A percentile compares a stretch with the other conserved stretches of the same genome.
phyloP scores from a whole-genome alignment of 1,139 yeast genomes.

The Blastobotrys capitulatus region DNA sequence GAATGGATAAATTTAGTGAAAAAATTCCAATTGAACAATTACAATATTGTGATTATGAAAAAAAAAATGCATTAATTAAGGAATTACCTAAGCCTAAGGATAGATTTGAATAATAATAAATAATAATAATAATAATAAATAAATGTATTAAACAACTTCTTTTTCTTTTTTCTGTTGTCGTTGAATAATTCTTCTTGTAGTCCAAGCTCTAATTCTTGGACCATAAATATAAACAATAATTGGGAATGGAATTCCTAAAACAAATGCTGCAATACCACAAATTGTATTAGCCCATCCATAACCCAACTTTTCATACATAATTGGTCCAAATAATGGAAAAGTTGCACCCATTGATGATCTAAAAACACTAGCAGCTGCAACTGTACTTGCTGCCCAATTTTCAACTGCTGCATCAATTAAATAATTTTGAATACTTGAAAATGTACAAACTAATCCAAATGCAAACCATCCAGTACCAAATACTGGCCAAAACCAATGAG shows the following conservation, averaged over 20 bases:
- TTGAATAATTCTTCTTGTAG: constrained; percentile 28
- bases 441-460: constrained; percentile 51
- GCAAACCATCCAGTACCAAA: constrained; percentile 54
- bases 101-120: neutral
- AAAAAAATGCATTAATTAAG: neutral
- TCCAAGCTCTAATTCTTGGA: constrained; percentile 51
- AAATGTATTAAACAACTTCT: neutral
- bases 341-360: constrained; percentile 54
- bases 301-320: constrained; percentile 35
- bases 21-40: constrained; percentile 12
- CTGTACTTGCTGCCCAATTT: constrained; percentile 51
- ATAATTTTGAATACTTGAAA: constrained; percentile 56
- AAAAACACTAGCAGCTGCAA: constrained; percentile 60
- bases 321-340: constrained; percentile 37
- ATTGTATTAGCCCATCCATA: constrained; percentile 67
- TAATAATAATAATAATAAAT: neutral
- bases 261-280: constrained; percentile 50
- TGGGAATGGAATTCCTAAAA: constrained; percentile 61
- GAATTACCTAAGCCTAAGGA: constrained; percentile 1
- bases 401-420: constrained; percentile 47
- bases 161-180: neutral
- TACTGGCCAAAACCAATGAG: constrained; percentile 51
- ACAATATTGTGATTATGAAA: constrained; percentile 2
- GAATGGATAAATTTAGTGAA: constrained; percentile 15
- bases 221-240: constrained; percentile 52